Base-by-base conservation (phyloP, 768 basidiomycete genomes). In the Tulasnella sp. region DNA sequence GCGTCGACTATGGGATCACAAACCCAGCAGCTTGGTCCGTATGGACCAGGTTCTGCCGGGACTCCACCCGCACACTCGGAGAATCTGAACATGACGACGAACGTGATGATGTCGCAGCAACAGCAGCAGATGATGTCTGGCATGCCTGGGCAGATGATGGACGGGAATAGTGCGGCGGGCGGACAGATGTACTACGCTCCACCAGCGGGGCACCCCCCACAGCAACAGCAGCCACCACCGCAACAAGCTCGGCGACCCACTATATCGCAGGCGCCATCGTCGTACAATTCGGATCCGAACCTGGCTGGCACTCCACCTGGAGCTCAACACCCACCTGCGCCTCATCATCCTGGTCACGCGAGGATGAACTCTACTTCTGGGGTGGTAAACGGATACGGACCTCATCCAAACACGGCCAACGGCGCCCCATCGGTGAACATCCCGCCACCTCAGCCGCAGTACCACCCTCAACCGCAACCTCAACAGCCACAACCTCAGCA, bases 11-110 rank as follows among this genome's bases (percentile, higher is more conserved):
- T 68, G 62, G 62, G 27, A 68, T 68, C 62, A 34, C 62, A 68
- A 68, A 52, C 48, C 48, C 62, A 68, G 27, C 62, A 68, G 62
- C 62, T 68, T 68, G 62, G 62, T 27, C 62, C n/a, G n/a, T 68
- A 68, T 16, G 62, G 27, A 5, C 62, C 62, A 21, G 62, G 62
- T 34, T 34, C 62, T 27, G 62, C 62, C n/a, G 62, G 27, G 24
- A 68, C 62, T 1, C 62, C 62, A 34, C 62, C 62, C 16, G 1
- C 62, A 7, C 62, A 12, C 34, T 6, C 27, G n/a, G 62, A 68
- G 62, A 34, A 34, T n/a, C n/a, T 68, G 62, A 34, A 34, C 18
- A 68, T 68, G 31, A 27, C 6, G 27, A 27, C 62, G 62, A 27
- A 68, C 62, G 62, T 31, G 27, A 68, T 68, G 62, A 68, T 68